phyloP scores from a whole-genome alignment of 164 flowering plant species.

The Litsea cubeba region DNA sequence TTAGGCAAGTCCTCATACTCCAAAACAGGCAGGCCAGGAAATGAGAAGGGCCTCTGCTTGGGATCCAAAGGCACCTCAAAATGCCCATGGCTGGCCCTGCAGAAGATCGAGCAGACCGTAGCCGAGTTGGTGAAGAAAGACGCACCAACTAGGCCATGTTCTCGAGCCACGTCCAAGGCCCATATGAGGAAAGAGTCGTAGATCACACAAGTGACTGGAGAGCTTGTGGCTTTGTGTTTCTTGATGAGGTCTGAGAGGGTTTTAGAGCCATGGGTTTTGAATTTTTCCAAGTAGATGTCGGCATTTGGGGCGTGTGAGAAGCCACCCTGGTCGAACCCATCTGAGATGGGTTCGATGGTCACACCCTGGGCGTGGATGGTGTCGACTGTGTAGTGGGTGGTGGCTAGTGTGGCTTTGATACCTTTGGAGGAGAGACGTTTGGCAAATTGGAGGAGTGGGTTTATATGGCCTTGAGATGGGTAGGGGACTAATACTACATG shows the following conservation, averaged over 20 bases:
- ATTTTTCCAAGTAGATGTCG: not conserved
- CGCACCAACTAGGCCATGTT: slow-evolving; percentile 14
- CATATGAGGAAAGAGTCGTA: slow-evolving; percentile 14
- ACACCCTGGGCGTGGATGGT: not conserved
- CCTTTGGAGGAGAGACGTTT: slow-evolving; percentile 8
- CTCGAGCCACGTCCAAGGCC: slow-evolving; percentile 22
- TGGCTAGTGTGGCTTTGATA: slow-evolving; percentile 12
- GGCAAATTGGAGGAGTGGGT: slow-evolving; percentile 27
- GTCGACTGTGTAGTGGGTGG: slow-evolving; percentile 14
- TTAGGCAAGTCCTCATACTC: slow-evolving; percentile 33
- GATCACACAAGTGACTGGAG: slow-evolving; percentile 7
- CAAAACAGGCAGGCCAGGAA: slow-evolving; percentile 39
- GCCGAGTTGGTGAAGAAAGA: slow-evolving; percentile 30
- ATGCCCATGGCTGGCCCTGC: slow-evolving; percentile 16
- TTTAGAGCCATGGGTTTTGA: not conserved
- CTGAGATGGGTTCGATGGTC: slow-evolving; percentile 17
- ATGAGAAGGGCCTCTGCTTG: not conserved
- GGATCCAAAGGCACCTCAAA: slow-evolving; percentile 22
- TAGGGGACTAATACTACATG: slow-evolving; percentile 17
- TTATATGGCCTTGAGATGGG: slow-evolving; percentile 26
- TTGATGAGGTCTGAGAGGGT: slow-evolving; percentile 10
- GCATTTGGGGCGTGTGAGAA: not conserved
- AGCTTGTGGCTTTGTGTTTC: not conserved
- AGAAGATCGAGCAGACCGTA: slow-evolving; percentile 13
- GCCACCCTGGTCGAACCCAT: slow-evolving; percentile 15